Percentiles rank a stretch among this genome's conserved stretches.
Evolutionary conservation across 2,329 filamentous ascomycete species (phyloP).

Genomic region (Cercospora sp.): DNA sequence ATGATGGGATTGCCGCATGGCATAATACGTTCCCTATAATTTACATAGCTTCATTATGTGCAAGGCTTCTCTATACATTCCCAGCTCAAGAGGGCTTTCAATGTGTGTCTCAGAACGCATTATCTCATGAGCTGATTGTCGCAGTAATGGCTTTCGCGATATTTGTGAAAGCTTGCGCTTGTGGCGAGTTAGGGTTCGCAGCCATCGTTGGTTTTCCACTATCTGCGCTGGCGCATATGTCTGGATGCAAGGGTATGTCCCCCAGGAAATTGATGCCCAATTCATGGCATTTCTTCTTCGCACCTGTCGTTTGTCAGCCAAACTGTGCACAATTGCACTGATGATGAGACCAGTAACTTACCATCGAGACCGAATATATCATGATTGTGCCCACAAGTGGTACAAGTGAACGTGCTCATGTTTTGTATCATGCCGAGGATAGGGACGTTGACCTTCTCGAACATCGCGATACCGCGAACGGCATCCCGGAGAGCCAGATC

Average conservation of each 20-base stretch:
- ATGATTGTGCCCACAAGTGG: slow-evolving; percentile 50
- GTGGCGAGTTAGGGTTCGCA: slow-evolving; percentile 72
- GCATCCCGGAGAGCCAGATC: slow-evolving; percentile 91
- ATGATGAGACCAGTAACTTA: not conserved
- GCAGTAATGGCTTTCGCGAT: slow-evolving; percentile 27
- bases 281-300: slow-evolving; percentile 68
- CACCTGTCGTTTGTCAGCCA: slow-evolving; percentile 50
- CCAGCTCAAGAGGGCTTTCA: too few relatives aligned
- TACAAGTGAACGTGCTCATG: slow-evolving; percentile 83
- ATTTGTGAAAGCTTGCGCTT: slow-evolving; percentile 68
- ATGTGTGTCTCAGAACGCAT: too few relatives aligned
- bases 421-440: slow-evolving; percentile 88
- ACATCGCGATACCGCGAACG: slow-evolving; percentile 88
- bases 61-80: not conserved
- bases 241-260: slow-evolving; percentile 83
- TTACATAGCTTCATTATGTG: slow-evolving; percentile 1
- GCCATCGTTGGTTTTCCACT: slow-evolving; percentile 87
- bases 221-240: slow-evolving; percentile 85
- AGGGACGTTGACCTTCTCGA: slow-evolving; percentile 77
- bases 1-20: not conserved
- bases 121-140: slow-evolving; percentile 8
- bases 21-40: not conserved
- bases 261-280: slow-evolving; percentile 78
- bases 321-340: not conserved
- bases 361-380: slow-evolving; percentile 44